A percentile compares a stretch with the other conserved stretches of the same genome.
phyloP scores from a whole-genome alignment of 768 basidiomycete species.

The Boletus subcaerulescens region DNA sequence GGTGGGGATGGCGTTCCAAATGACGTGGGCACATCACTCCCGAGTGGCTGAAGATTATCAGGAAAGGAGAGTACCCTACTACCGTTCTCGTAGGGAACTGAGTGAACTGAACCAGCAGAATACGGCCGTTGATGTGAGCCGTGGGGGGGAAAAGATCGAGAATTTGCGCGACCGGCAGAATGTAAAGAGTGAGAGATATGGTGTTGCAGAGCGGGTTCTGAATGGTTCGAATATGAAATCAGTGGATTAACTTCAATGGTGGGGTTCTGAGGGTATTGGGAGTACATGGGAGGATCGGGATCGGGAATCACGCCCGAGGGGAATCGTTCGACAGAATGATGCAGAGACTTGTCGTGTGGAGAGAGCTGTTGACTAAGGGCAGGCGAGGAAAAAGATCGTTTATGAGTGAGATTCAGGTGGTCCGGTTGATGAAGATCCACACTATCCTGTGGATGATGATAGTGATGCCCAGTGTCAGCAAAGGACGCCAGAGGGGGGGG shows the following conservation, averaged over 20 bases:
- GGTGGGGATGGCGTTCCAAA: conserved; percentile 25
- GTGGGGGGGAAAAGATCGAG: conserved; percentile 7
- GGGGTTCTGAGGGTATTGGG: conserved; percentile 15
- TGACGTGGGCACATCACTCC: conserved; percentile 3
- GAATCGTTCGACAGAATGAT: conserved; percentile 7
- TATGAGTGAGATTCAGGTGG: conserved; percentile 20
- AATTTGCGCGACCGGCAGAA: conserved; percentile 7
- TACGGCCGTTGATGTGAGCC: conserved; percentile 16
- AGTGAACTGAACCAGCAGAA: conserved; percentile 18
- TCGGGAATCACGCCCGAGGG: conserved; percentile 7
- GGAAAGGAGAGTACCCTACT: conserved; percentile 11
- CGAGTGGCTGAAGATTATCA: conserved; percentile 5
- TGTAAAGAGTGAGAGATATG: conserved; percentile 11
- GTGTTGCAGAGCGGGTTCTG: conserved; percentile 9
- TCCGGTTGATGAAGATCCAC: conserved; percentile 15
- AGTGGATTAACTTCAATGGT: conserved; percentile 8
- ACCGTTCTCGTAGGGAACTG: conserved; percentile 13
- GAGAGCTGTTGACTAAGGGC: conserved; percentile 7
- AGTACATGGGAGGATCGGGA: conserved; percentile 10
- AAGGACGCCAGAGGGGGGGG: conserved; percentile 37
- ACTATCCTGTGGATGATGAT: conserved; percentile 29
- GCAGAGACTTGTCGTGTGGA: conserved; percentile 11
- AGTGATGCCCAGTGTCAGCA: conserved; percentile 27
- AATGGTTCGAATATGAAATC: conserved; percentile 15
- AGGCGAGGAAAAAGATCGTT: conserved; percentile 31